Base-by-base conservation (phyloP, 2,329 filamentous ascomycete species). In the Sporothrix schenckii region DNA sequence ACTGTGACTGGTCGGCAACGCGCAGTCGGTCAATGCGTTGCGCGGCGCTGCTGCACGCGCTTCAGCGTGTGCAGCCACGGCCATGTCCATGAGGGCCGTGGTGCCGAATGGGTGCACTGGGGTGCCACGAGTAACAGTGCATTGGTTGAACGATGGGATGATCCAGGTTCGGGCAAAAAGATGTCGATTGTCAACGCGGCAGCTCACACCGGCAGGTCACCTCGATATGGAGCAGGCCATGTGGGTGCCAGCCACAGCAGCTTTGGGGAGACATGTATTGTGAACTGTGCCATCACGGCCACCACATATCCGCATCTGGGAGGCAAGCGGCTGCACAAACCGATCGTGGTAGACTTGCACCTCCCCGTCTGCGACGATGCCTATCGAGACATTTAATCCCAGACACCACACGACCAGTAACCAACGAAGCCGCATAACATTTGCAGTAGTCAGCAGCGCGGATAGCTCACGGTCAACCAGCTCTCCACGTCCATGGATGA, bases 281-380 rank as follows among this genome's bases (percentile, higher is more conserved):
- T 95, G 74, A 96, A 97, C 80, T 91, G 91, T 39, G 89, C 92
- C 24, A 89, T 94, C 72, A 86, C 91, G 83, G 88, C 88, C 56
- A 88, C 84, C 27, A 89, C 86, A 72, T 89, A 87, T 80, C 89
- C 89, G 66, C 88, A 91, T 73, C 75, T 75, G 0, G 84, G 83
- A 1, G 87, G 87, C 19, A 91, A 89, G 78, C 83, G 80, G 72
- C 88, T 91, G 79, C 89, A 94, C 79, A 92, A 93, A 77, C 90
- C 92, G 24, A 90, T 96, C 74, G 89, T 96, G n/a, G 88, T 97
- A 14, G 92, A 97, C 77, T 76, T 96, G 41, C 88, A 93, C 74
- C 81, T 95, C 72, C 89, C 90, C 0, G 81, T 89, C 24, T 87
- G 84, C 82, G 77, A 79, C 66, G 75, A 75, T 3, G 66, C 21